Conservation (phyloP, 1,139 yeast genomes). For the Pichia terricola region DNA sequence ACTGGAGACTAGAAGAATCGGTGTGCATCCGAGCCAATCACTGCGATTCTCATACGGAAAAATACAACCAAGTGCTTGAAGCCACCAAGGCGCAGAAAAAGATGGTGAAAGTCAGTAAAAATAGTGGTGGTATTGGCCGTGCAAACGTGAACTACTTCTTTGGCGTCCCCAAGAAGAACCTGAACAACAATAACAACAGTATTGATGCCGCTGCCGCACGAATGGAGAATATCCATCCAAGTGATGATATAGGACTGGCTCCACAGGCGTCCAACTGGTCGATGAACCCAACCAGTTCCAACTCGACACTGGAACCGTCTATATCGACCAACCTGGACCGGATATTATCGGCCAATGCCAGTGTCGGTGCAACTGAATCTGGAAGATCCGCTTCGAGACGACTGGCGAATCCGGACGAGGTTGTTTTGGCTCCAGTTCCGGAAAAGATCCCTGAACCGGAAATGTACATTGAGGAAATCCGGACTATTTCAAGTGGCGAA, state of each 20-base stretch:
- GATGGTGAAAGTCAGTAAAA: constrained; percentile 18
- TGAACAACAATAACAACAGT: constrained; percentile 7
- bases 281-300: constrained; percentile 5
- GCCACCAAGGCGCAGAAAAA: constrained; percentile 25
- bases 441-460: constrained; percentile 24
- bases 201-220: constrained; percentile 1
- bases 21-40: constrained; percentile 50
- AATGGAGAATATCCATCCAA: constrained; percentile 1
- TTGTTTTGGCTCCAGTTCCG: constrained; percentile 7
- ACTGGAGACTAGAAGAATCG: constrained; percentile 86
- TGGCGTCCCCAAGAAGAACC: constrained; percentile 18
- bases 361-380: no score
- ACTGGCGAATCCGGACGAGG: constrained; percentile 11
- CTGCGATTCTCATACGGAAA: constrained; percentile 46
- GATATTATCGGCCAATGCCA: constrained; percentile 6
- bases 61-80: constrained; percentile 39
- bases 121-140: constrained; percentile 22
- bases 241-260: constrained; percentile 8
- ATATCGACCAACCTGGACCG: constrained; percentile 6
- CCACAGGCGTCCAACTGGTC: constrained; percentile 24
- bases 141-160: constrained; percentile 20
- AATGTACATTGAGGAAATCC: constrained; percentile 58
- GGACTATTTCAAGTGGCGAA: constrained; percentile 71
- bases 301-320: background rate
- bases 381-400: no score